These are phyloP conservation scores for Fusarium pseudograminearum DNA, from an alignment of 2,329 filamentous ascomycete genomes.

Conservation along the genomic window DNA sequence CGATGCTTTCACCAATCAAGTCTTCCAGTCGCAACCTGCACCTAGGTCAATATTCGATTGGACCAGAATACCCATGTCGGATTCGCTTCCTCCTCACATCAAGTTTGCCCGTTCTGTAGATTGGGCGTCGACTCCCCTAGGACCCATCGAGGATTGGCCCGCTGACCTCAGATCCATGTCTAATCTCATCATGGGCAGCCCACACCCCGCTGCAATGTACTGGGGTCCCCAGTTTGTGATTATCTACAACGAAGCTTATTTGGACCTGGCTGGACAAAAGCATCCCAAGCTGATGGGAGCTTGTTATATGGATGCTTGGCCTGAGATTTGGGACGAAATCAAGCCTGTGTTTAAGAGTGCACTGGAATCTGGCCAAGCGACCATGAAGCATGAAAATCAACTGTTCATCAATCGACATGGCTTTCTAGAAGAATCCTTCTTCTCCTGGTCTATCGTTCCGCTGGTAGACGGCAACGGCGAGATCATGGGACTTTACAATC, in stretches of 20 bases:
- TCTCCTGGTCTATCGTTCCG: slow-evolving; percentile 85
- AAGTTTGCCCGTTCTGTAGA: slow-evolving; percentile 77
- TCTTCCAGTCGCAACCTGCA: slow-evolving; percentile 53
- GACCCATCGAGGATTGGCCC: slow-evolving; percentile 80
- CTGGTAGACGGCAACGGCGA: slow-evolving; percentile 79
- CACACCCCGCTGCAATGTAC: slow-evolving; percentile 81
- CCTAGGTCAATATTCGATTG: slow-evolving; percentile 77
- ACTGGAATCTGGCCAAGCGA: slow-evolving; percentile 77
- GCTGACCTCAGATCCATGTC: slow-evolving; percentile 80
- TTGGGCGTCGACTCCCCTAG: slow-evolving; percentile 79
- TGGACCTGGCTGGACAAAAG: slow-evolving; percentile 78
- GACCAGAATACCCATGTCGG: slow-evolving; percentile 76
- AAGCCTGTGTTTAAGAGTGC: slow-evolving; percentile 76
- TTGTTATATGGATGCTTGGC: slow-evolving; percentile 75
- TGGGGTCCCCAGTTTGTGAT: slow-evolving; percentile 78
- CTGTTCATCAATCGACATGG: slow-evolving; percentile 77
- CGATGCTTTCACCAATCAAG: slow-evolving; percentile 58
- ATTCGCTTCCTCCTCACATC: slow-evolving; percentile 76
- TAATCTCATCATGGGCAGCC: slow-evolving; percentile 83
- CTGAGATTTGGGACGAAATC: slow-evolving; percentile 80
- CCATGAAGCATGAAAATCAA: slow-evolving; percentile 86
- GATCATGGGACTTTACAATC: slow-evolving; percentile 82
- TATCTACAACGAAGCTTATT: slow-evolving; percentile 81
- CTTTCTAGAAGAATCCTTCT: slow-evolving; percentile 83
- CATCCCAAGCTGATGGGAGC: slow-evolving; percentile 82